A percentile compares a stretch with the other conserved stretches of the same genome.
Conservation (phyloP, 2,329 filamentous ascomycete genomes). For the Fusarium annulatum region DNA sequence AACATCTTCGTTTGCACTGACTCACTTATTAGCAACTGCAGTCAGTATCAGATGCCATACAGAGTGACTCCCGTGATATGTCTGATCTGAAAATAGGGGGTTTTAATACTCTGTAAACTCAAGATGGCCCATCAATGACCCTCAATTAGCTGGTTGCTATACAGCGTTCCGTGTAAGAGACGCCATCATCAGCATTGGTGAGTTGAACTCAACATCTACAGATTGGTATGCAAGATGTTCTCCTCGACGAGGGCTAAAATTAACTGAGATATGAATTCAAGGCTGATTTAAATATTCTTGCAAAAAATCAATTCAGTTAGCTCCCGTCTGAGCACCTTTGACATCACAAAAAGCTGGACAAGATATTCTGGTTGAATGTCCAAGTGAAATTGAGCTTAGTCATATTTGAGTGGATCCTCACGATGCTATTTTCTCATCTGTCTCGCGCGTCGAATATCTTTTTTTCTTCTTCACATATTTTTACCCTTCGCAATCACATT, state of each 20-base stretch:
- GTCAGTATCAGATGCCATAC: background rate
- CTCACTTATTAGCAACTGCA: background rate
- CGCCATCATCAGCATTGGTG: background rate
- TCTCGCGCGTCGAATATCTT: slow-evolving; percentile 5
- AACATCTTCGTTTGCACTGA: background rate
- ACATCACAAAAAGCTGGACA: background rate
- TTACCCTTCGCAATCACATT: slow-evolving; percentile 52
- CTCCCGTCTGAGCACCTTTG: background rate
- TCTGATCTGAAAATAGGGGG: background rate
- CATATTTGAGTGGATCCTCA: slow-evolving; percentile 34
- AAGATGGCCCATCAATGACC: background rate
- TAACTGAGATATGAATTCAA: too few species aligned
- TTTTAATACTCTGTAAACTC: background rate
- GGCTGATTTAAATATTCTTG: background rate
- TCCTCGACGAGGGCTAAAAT: background rate
- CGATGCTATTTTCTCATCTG: slow-evolving; percentile 11
- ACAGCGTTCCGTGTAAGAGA: background rate
- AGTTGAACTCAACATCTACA: background rate
- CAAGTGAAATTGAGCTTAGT: slow-evolving; percentile 34
- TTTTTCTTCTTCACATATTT: slow-evolving; percentile 60
- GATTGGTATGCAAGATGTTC: background rate
- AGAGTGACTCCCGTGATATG: too few species aligned
- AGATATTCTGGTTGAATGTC: background rate
- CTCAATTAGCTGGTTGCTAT: background rate
- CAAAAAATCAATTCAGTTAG: background rate